Conservation (phyloP, 2,329 filamentous ascomycete species). For the Fusarium kyushuense region DNA sequence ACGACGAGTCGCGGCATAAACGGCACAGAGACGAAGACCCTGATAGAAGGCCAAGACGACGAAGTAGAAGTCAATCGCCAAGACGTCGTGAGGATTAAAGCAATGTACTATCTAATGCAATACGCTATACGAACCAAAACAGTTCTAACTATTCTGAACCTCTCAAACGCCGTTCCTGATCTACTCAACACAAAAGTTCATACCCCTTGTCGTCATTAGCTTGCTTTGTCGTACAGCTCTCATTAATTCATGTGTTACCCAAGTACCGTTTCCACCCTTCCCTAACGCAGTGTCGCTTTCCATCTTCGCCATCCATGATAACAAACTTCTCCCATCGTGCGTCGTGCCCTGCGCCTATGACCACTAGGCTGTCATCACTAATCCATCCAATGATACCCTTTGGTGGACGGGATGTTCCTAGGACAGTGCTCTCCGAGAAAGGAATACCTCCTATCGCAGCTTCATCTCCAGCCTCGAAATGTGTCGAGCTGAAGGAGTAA, state of each 20-base stretch:
- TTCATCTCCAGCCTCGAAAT: constrained; percentile 88
- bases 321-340: constrained; percentile 90
- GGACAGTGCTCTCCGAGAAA: constrained; percentile 59
- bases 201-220: constrained; percentile 12
- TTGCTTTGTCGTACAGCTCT: background rate
- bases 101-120: constrained; percentile 40
- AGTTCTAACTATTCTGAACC: constrained; percentile 32
- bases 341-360: constrained; percentile 83
- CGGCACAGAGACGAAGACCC: constrained; percentile 48
- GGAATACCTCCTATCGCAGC: constrained; percentile 60
- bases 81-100: constrained; percentile 47
- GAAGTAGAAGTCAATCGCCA: constrained; percentile 60
- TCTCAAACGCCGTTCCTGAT: constrained; percentile 42
- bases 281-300: constrained; percentile 73
- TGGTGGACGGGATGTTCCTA: constrained; percentile 69
- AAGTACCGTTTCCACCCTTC: constrained; percentile 89
- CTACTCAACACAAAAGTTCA: constrained; percentile 31
- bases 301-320: constrained; percentile 75
- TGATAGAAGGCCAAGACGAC: constrained; percentile 43
- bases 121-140: constrained; percentile 28
- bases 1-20: constrained; percentile 46
- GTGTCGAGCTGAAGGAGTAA: constrained; percentile 84
- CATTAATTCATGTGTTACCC: constrained; percentile 52
- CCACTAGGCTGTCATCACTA: constrained; percentile 77
- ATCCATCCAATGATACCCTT: constrained; percentile 92